Base-by-base conservation (phyloP, 1,139 yeast genomes). In the Taphrina pruni region DNA sequence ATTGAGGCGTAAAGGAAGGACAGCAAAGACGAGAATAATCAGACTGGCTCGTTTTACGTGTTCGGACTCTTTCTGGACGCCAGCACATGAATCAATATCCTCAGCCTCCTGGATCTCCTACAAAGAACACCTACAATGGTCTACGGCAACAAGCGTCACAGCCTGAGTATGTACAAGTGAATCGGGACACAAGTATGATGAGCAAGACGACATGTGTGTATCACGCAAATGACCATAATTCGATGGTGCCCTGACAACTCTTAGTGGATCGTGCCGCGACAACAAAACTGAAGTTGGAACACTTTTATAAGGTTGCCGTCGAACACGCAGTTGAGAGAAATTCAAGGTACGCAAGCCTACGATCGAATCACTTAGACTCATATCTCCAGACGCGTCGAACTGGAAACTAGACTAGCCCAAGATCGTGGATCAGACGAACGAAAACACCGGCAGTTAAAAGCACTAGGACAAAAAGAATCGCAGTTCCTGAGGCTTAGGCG, bases 261-360 rank as follows among this genome's bases (percentile, higher is more conserved):
- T 35, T 45, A 64, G 67, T 54, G 62, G 71, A 69, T 9, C 62
- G 68, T 74, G 88, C 90, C 0, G 84, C 88, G 1, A 86, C 88
- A 12, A 83, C 87, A 69, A 87, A 87, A 76, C 81, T 87, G 73
- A 84, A 85, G 71, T 78, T 88, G 71, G 91, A 88, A 76, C 87
- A 87, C 75, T 87, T 84, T 75, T 87, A 87, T 78, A 87, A 87
- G 71, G 82, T 86, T 81, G 86, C 88, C 32, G 90, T 88, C n/a
- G 81, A 83, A 60, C 90, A 87, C 75, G 90, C 91, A 1, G 86
- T 88, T 68, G 92, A 87, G 75, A 81, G 91, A 65, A 87, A 87
- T 75, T 89, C 86, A 76, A 84, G 74, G 74, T 73, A 52, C 12
- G 60, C n/a, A 12, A 56, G 26, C 6, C 1, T 11, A 11, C 8